Evolutionary conservation across 768 basidiomycete genomes (phyloP).

Genomic region (Rhodosporidiobolus odoratus): DNA sequence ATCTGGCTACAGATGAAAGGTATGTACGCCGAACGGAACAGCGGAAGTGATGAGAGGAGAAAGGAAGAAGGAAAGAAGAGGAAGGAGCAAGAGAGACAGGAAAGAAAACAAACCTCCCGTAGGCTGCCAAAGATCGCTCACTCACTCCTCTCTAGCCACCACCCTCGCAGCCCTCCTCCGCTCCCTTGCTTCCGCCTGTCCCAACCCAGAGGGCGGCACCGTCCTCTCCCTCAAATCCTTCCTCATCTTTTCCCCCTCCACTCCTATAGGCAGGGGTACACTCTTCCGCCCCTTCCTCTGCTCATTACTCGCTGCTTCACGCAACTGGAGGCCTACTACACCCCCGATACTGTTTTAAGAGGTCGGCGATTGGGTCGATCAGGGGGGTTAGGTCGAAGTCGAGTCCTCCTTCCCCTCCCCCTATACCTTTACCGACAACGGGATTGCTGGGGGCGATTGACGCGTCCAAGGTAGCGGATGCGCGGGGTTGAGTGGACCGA

Average conservation of each 20-base stretch:
- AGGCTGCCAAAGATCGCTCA: too few relatives aligned
- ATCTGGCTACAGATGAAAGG: neutral
- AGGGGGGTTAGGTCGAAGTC: neutral
- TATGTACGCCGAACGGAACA: neutral
- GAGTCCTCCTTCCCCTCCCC: neutral
- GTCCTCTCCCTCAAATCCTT: too few relatives aligned
- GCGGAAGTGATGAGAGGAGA: neutral
- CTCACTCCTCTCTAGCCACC: too few relatives aligned
- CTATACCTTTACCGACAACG: neutral
- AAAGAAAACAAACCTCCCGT: neutral
- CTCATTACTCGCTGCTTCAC: neutral
- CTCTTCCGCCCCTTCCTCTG: too few relatives aligned
- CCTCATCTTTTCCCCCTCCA: too few relatives aligned
- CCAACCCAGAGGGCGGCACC: too few relatives aligned
- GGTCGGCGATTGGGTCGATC: neutral
- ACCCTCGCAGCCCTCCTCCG: too few relatives aligned
- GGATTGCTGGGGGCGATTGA: neutral
- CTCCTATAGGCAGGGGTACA: too few relatives aligned
- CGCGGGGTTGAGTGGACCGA: neutral
- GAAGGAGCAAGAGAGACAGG: too few relatives aligned
- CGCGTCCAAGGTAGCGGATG: neutral
- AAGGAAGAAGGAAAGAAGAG: neutral
- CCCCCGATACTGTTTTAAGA: neutral
- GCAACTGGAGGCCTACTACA: neutral
- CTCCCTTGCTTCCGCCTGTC: too few relatives aligned